phyloP scores from a whole-genome alignment of 2,329 filamentous ascomycete genomes.

The Stylonectria norvegica region DNA sequence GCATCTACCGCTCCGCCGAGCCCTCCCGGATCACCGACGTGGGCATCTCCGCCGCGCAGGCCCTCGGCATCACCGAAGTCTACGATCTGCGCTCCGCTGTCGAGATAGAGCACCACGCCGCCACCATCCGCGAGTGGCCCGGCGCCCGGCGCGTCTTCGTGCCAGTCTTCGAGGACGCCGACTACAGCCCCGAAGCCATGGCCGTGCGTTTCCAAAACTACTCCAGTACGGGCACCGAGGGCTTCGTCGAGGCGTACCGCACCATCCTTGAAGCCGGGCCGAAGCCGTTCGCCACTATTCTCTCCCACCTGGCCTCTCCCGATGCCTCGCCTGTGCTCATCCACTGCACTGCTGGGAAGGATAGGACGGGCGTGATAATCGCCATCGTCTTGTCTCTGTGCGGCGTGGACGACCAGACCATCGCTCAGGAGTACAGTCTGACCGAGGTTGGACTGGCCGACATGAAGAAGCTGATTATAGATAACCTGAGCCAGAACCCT shows the following conservation, averaged over 20 bases:
- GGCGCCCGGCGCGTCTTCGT: conserved; percentile 52
- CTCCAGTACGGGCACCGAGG: conserved; percentile 46
- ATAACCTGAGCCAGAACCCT: conserved; percentile 48
- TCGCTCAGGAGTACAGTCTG: conserved; percentile 67
- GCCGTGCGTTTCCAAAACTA: conserved; percentile 61
- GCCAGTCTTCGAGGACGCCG: conserved; percentile 61
- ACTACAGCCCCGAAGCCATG: conserved; percentile 60
- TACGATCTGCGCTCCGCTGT: conserved; percentile 65
- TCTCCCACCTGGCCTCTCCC: conserved; percentile 51
- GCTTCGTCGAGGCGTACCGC: conserved; percentile 62
- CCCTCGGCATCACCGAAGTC: conserved; percentile 59
- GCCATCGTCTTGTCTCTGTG: conserved; percentile 63
- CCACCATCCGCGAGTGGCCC: conserved; percentile 30
- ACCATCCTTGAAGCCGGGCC: conserved; percentile 56
- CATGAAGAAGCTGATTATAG: conserved; percentile 50
- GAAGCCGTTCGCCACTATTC: conserved; percentile 47
- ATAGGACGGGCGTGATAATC: conserved; percentile 68
- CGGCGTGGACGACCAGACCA: conserved; percentile 54
- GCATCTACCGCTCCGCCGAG: conserved; percentile 67
- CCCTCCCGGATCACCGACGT: conserved; percentile 54
- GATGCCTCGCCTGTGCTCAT: conserved; percentile 54
- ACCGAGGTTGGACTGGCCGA: conserved; percentile 59
- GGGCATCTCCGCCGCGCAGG: conserved; percentile 49
- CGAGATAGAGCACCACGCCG: conserved; percentile 51
- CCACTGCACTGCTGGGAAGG: conserved; percentile 76